Evolutionary conservation across 768 basidiomycete species (phyloP).

Genomic region (Asterophora parasitica): DNA sequence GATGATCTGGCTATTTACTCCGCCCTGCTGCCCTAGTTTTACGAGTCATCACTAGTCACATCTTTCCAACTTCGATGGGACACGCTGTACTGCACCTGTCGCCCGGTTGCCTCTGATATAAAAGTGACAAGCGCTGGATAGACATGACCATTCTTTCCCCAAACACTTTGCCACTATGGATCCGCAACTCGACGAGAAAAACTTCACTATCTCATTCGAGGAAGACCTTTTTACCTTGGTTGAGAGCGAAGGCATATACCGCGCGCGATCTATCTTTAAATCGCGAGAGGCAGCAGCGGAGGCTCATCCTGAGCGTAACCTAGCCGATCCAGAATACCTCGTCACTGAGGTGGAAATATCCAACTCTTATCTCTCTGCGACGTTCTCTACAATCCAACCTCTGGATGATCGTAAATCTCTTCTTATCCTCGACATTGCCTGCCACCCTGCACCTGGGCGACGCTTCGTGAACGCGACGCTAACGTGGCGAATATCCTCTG

Average conservation of each 20-base stretch:
- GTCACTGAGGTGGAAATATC: slow-evolving; percentile 19
- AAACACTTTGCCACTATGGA: slow-evolving; percentile 6
- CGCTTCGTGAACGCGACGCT: slow-evolving; percentile 17
- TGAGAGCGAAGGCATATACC: slow-evolving; percentile 6
- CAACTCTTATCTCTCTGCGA: slow-evolving; percentile 19
- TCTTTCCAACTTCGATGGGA: too few relatives aligned
- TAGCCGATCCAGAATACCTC: slow-evolving; percentile 9
- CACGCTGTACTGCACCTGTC: not conserved
- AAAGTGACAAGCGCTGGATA: not conserved
- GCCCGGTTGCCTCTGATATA: not conserved
- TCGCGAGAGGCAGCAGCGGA: slow-evolving; percentile 1
- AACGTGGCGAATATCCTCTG: slow-evolving; percentile 13
- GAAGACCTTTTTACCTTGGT: slow-evolving; percentile 12
- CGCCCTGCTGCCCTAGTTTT: too few relatives aligned
- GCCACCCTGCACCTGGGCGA: slow-evolving; percentile 17
- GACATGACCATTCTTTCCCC: not conserved
- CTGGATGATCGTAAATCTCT: slow-evolving; percentile 17
- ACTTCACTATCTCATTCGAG: slow-evolving; percentile 17
- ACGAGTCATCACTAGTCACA: too few relatives aligned
- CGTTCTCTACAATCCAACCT: slow-evolving; percentile 18
- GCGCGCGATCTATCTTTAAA: slow-evolving; percentile 11
- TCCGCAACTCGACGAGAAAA: slow-evolving; percentile 1
- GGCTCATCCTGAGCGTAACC: not conserved
- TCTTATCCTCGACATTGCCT: slow-evolving; percentile 15
- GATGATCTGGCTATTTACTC: too few relatives aligned